Evolutionary conservation across 1,139 yeast genomes (phyloP).

Genomic region (Oligophagozyma castellii): DNA sequence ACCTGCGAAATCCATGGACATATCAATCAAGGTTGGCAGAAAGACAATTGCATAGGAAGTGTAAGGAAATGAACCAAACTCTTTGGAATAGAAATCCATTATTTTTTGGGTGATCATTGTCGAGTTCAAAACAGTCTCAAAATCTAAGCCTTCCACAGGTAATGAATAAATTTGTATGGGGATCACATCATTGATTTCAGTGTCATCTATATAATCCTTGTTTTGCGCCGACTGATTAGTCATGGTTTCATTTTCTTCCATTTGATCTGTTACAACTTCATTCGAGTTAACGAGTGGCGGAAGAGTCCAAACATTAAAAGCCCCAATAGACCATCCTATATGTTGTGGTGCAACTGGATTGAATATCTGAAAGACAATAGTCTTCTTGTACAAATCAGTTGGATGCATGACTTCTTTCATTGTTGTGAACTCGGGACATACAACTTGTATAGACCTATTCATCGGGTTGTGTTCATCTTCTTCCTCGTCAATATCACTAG

Average conservation of each 20-base stretch:
- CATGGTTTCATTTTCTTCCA: constrained; percentile 22
- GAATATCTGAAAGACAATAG: constrained; percentile 65
- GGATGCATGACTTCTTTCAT: constrained; percentile 40
- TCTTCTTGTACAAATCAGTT: constrained; percentile 55
- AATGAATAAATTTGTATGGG: constrained; percentile 30
- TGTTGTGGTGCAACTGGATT: constrained; percentile 91
- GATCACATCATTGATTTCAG: constrained; percentile 27
- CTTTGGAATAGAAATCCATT: constrained; percentile 70
- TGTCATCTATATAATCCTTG: constrained; percentile 9
- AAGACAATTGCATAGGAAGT: constrained; percentile 69
- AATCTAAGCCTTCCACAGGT: constrained; percentile 25
- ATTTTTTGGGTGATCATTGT: constrained; percentile 67
- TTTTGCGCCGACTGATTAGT: constrained; percentile 3
- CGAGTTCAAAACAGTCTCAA: constrained; percentile 53
- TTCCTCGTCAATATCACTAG: constrained; percentile 26
- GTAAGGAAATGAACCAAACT: constrained; percentile 89
- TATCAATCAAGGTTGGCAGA: constrained; percentile 42
- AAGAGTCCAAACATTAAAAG: constrained; percentile 50
- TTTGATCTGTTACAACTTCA: constrained; percentile 22
- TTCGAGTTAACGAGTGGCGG: constrained; percentile 13
- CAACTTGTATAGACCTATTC: constrained; percentile 40
- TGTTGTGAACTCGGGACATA: constrained; percentile 59
- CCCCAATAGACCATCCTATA: constrained; percentile 92
- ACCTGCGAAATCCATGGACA: constrained; percentile 63
- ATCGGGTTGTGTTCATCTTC: constrained; percentile 39